Evolutionary conservation across 257 asterid genomes (phyloP).

Genomic region (Fraxinus excelsior): DNA sequence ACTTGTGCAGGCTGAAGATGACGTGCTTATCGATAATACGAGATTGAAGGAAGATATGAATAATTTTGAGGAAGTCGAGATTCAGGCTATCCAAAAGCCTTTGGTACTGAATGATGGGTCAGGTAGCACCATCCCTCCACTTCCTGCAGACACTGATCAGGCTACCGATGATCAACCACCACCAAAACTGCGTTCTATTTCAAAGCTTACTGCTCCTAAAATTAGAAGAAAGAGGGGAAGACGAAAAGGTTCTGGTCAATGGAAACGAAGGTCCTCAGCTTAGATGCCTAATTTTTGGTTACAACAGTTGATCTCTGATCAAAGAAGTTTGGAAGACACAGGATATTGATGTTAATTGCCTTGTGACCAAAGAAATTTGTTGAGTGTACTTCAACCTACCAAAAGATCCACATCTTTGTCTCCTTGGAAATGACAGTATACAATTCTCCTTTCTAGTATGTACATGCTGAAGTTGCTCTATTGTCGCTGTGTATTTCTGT

Average conservation of each 20-base stretch:
- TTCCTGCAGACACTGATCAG: slow-evolving; percentile 36
- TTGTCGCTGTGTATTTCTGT: slow-evolving; percentile 17
- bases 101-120: slow-evolving; percentile 27
- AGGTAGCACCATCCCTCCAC: slow-evolving; percentile 31
- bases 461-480: slow-evolving; percentile 28
- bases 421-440: slow-evolving; percentile 12
- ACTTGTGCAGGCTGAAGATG: slow-evolving; percentile 59
- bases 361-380: neutral
- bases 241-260: slow-evolving; percentile 45
- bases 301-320: neutral
- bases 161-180: slow-evolving; percentile 48
- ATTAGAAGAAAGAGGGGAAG: slow-evolving; percentile 52
- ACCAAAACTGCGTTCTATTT: slow-evolving; percentile 46
- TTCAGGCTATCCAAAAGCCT: slow-evolving; percentile 42
- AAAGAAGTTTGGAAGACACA: slow-evolving; percentile 12
- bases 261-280: slow-evolving; percentile 40
- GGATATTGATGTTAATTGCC: slow-evolving; percentile 12
- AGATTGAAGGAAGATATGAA: slow-evolving; percentile 56
- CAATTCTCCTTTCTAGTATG: slow-evolving; percentile 8
- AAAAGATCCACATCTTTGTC: neutral
- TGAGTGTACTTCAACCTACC: neutral
- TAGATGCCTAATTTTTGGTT: slow-evolving; percentile 19
- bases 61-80: slow-evolving; percentile 43
- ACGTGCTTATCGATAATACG: slow-evolving; percentile 48
- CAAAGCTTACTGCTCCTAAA: slow-evolving; percentile 58